Evolutionary conservation across 306 rosid species (phyloP).

Genomic region (Lathyrus sativus): DNA sequence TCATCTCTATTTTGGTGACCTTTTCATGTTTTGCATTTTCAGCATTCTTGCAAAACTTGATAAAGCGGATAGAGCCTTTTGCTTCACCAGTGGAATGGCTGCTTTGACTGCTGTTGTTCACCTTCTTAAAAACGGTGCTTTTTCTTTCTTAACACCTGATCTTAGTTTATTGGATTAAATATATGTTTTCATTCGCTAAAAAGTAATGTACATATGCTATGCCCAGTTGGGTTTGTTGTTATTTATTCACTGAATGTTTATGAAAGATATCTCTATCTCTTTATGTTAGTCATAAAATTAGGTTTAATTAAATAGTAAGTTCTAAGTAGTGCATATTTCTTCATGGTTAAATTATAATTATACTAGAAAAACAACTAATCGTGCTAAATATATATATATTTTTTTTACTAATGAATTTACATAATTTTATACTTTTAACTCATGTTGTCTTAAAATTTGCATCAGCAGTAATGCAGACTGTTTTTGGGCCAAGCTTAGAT

Average conservation of each 20-base stretch:
- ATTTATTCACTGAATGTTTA: constrained; percentile 7
- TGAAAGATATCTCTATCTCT: constrained; percentile 16
- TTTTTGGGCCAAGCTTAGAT: constrained; percentile 7
- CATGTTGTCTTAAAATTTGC: background rate
- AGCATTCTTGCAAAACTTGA: constrained; percentile 86
- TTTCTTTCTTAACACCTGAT: constrained; percentile 38
- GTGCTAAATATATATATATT: background rate
- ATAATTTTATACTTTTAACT: background rate
- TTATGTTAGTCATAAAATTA: constrained; percentile 18
- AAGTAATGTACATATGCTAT: background rate
- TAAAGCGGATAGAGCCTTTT: constrained; percentile 87
- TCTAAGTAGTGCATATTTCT: background rate
- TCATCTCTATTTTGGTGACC: constrained; percentile 23
- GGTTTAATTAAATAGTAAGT: background rate
- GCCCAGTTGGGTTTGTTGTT: constrained; percentile 12
- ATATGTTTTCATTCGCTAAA: background rate
- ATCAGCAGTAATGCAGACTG: background rate
- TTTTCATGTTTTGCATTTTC: constrained; percentile 38
- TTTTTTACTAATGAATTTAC: constrained; percentile 6
- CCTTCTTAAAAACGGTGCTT: constrained; percentile 74
- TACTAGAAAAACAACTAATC: background rate
- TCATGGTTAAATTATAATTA: background rate
- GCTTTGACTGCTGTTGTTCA: constrained; percentile 82
- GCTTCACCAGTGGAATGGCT: constrained; percentile 99
- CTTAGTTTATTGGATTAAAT: constrained; percentile 5